Evolutionary conservation across 441 rosid species (phyloP).

Genomic region (Melastoma candidum): DNA sequence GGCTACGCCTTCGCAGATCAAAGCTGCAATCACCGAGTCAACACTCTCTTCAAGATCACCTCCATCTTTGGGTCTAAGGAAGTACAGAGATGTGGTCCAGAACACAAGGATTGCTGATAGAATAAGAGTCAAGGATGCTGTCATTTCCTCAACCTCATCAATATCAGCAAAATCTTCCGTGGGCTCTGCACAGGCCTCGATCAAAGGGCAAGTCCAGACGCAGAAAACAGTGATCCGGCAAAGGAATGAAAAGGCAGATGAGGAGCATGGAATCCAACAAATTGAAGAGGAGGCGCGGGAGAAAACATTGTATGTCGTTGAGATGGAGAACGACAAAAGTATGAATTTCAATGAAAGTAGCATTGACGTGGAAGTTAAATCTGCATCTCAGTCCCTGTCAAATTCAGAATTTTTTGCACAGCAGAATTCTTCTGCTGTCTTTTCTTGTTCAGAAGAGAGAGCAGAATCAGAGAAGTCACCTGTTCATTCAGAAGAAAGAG

Average conservation of each 20-base stretch:
- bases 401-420: too few species aligned
- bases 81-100: conserved; percentile 23
- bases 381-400: background rate
- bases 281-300: background rate
- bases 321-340: conserved; percentile 36
- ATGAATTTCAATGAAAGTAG: conserved; percentile 34
- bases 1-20: conserved; percentile 20
- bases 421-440: too few species aligned
- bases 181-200: conserved; percentile 21
- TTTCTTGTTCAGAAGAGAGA: too few species aligned
- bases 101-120: conserved; percentile 13
- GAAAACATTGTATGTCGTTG: conserved; percentile 41
- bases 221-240: conserved; percentile 6
- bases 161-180: conserved; percentile 26
- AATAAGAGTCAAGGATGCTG: conserved; percentile 25
- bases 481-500: too few species aligned
- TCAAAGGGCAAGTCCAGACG: conserved; percentile 22
- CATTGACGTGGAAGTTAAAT: conserved; percentile 14
- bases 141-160: conserved; percentile 15
- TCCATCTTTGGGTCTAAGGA: conserved; percentile 19
- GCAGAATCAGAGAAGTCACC: too few species aligned
- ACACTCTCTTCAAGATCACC: conserved; percentile 17
- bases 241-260: conserved; percentile 15
- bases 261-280: conserved; percentile 2
- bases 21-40: conserved; percentile 23